Base-by-base conservation (phyloP, 805 yeast genomes). In the Osmozyma mogii region DNA sequence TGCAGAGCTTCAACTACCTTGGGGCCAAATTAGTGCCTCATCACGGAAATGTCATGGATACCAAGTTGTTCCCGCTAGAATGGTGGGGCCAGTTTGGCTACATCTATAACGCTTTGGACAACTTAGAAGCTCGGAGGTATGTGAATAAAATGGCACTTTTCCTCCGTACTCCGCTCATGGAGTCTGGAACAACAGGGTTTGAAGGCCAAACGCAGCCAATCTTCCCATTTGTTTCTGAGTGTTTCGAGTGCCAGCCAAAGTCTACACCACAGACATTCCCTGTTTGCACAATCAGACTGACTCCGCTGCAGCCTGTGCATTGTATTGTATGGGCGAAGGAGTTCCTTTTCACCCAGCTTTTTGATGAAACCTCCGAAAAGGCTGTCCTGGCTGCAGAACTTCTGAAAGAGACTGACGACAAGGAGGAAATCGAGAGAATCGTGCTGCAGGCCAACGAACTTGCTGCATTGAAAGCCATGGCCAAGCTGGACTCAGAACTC, bases 301-400 rank as follows among this genome's bases (percentile, higher is more conserved):
- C 98, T 0, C 99, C 99, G 0, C 84, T 95, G 0, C 87, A 83
- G 49, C 96, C 96, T 0, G 79, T 92, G 5, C 99, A 92, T 50
- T 87, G 96, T 53, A 79, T 92, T 15, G 95, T 94, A 1, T 92
- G 99, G 99, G 94, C 96, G 6, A 92, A 92, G 50, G 84, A 82
- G 44, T 94, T 84, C 48, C 57, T 92, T 29, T 87, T 92, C 49
- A 68, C 73, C 15, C 94, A 85, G 47, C 61, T 92, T 21, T 89
- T 87, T 50, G 77, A 75, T 13, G 75, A 74, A 27, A 65, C 56
- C 32, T 14, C 45, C 28, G 27, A 52, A 43, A 25, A 45, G 45
- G 32, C 31, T 33, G 43, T 26, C 27, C 41, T 34, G 19, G 40
- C 36, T n/a, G 47, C 43, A 5, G 38, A 43, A 13, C 40, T 72